A percentile compares a stretch with the other conserved stretches of the same genome.
These are phyloP conservation scores for Mycosphaerella sp. DNA, from an alignment of 2,329 filamentous ascomycete species.

Conservation along the genomic window DNA sequence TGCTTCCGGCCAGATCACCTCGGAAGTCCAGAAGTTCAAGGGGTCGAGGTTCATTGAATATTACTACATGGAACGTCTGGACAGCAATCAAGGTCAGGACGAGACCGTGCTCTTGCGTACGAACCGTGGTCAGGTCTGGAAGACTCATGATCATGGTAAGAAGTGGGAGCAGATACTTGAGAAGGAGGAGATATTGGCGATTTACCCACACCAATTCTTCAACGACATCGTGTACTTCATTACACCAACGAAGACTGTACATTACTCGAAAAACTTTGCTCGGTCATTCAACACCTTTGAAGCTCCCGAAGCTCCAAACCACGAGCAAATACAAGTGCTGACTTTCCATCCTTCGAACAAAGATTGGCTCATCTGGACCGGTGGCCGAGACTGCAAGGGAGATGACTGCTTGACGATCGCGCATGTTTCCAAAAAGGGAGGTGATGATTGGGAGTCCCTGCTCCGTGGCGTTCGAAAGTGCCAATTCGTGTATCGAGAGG, in stretches of 20 bases:
- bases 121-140: conserved; percentile 56
- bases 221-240: conserved; percentile 85
- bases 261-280: conserved; percentile 77
- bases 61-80: conserved; percentile 69
- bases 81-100: conserved; percentile 51
- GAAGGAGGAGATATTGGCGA: conserved; percentile 60
- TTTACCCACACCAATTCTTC: conserved; percentile 73
- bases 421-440: conserved; percentile 71
- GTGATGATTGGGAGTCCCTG: conserved; percentile 67
- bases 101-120: conserved; percentile 66
- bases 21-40: conserved; percentile 57
- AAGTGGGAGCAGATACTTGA: conserved; percentile 65
- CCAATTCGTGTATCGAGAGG: conserved; percentile 71
- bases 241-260: conserved; percentile 60
- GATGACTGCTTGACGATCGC: conserved; percentile 65
- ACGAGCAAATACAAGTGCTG: conserved; percentile 49
- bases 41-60: conserved; percentile 51
- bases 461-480: conserved; percentile 72
- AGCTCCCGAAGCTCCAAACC: conserved; percentile 57
- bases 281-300: conserved; percentile 67
- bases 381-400: conserved; percentile 57
- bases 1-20: conserved; percentile 60
- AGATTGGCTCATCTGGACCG: conserved; percentile 91
- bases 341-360: conserved; percentile 78
- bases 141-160: conserved; percentile 84